Percentiles rank a stretch among this genome's conserved stretches.
phyloP scores from a whole-genome alignment of 2,329 filamentous ascomycete species.

The Diaporthe humulicola region DNA sequence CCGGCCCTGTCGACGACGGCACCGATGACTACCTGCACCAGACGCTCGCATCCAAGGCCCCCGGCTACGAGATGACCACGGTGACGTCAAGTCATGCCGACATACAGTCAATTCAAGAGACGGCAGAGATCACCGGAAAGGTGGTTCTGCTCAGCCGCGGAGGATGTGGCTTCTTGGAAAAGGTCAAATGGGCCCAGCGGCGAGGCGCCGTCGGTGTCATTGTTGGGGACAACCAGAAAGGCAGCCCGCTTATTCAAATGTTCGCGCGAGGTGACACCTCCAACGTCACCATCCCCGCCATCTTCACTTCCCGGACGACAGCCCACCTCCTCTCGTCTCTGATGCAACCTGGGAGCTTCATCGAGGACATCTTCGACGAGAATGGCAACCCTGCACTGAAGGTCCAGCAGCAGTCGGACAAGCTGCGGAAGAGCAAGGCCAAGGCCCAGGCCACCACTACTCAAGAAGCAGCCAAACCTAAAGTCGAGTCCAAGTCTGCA shows the following conservation, averaged over 20 bases:
- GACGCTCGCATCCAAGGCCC: constrained; percentile 49
- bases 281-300: constrained; percentile 91
- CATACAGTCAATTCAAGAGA: constrained; percentile 91
- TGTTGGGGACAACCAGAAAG: constrained; percentile 92
- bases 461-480: constrained; percentile 40
- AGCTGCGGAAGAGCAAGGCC: constrained; percentile 51
- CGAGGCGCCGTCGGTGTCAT: constrained; percentile 91
- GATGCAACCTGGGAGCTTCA: constrained; percentile 77
- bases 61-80: constrained; percentile 51
- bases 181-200: constrained; percentile 96
- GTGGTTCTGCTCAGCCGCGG: constrained; percentile 92
- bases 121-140: constrained; percentile 92
- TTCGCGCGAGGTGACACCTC: constrained; percentile 97
- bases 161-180: constrained; percentile 96
- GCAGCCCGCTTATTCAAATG: constrained; percentile 94
- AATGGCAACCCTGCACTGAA: constrained; percentile 70
- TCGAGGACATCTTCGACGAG: constrained; percentile 71
- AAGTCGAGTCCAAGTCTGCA: constrained; percentile 33
- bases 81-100: constrained; percentile 77
- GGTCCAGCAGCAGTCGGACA: constrained; percentile 64
- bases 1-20: constrained; percentile 72
- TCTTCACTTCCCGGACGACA: constrained; percentile 96
- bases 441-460: constrained; percentile 49
- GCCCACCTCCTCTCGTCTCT: constrained; percentile 92
- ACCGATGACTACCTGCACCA: constrained; percentile 88